phyloP scores from a whole-genome alignment of 2,329 filamentous ascomycete genomes.

The Trichoderma sp. region DNA sequence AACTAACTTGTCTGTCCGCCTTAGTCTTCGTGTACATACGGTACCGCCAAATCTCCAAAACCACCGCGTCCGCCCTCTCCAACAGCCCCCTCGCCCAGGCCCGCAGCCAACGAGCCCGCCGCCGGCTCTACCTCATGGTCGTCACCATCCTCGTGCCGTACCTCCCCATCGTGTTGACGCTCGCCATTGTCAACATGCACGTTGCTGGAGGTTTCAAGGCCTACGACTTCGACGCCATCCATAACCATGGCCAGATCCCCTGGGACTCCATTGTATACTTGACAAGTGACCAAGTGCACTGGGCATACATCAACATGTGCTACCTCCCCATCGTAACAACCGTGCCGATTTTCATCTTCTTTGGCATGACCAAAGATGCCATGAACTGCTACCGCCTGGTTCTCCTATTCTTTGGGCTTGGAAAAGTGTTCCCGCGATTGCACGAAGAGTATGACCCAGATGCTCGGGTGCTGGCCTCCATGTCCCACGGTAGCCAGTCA shows the following conservation, averaged over 20 bases:
- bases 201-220: slow-evolving; percentile 34
- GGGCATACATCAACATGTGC: slow-evolving; percentile 46
- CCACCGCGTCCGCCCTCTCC: slow-evolving; percentile 43
- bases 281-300: slow-evolving; percentile 44
- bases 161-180: slow-evolving; percentile 49
- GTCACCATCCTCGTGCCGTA: slow-evolving; percentile 55
- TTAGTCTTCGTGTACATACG: slow-evolving; percentile 51
- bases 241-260: slow-evolving; percentile 39
- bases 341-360: slow-evolving; percentile 54
- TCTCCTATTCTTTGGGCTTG: slow-evolving; percentile 46
- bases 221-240: slow-evolving; percentile 48
- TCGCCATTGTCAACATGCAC: slow-evolving; percentile 46
- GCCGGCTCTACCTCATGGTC: slow-evolving; percentile 59
- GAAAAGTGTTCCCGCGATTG: slow-evolving; percentile 46
- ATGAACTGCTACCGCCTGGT: slow-evolving; percentile 50
- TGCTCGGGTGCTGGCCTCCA: slow-evolving; percentile 27
- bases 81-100: slow-evolving; percentile 44
- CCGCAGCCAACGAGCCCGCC: slow-evolving; percentile 51
- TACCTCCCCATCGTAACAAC: slow-evolving; percentile 53
- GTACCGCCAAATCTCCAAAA: slow-evolving; percentile 49
- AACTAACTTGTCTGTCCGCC: neutral
- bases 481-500: neutral
- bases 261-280: slow-evolving; percentile 53
- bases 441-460: slow-evolving; percentile 44
- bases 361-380: slow-evolving; percentile 58